A percentile compares a stretch with the other conserved stretches of the same genome.
phyloP scores from a whole-genome alignment of 208 protist species.

The Herpetomonas samuelpessoai region DNA sequence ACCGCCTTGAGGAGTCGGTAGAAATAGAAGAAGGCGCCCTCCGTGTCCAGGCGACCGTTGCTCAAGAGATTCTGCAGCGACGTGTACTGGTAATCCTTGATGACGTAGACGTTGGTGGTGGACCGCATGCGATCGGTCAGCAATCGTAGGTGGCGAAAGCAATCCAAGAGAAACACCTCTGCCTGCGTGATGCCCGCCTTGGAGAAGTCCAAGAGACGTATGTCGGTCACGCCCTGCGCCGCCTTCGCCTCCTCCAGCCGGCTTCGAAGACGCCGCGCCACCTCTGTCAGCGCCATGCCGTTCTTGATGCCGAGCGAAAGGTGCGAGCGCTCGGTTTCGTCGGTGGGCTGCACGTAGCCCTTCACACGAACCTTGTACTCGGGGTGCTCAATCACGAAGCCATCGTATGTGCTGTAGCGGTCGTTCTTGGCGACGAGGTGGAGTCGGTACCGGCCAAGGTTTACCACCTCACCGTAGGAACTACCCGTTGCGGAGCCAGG shows the following conservation, averaged over 20 bases:
- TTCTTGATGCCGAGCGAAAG: slow-evolving; percentile 7
- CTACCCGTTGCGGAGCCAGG: neutral
- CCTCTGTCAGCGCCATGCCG: slow-evolving; percentile 10
- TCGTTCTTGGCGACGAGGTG: slow-evolving; percentile 12
- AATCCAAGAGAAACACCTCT: neutral
- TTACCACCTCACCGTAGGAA: neutral
- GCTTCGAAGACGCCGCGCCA: slow-evolving; percentile 16
- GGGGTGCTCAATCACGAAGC: slow-evolving; percentile 13
- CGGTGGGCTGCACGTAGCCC: slow-evolving; percentile 6
- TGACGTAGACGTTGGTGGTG: slow-evolving; percentile 15
- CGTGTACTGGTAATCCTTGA: slow-evolving; percentile 36
- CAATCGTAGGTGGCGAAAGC: neutral
- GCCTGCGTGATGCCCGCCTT: neutral
- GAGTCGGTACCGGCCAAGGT: slow-evolving; percentile 22
- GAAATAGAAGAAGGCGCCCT: slow-evolving; percentile 74
- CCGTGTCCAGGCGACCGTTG: slow-evolving; percentile 51
- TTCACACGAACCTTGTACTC: slow-evolving; percentile 17
- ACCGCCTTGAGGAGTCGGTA: slow-evolving; percentile 82
- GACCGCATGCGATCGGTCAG: neutral
- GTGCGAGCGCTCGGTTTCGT: neutral
- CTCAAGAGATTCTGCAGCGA: slow-evolving; percentile 42
- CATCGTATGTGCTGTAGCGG: slow-evolving; percentile 18
- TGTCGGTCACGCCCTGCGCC: neutral
- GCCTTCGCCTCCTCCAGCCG: slow-evolving; percentile 13
- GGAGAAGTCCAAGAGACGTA: no score